Percentiles rank a stretch among this genome's conserved stretches.
Conservation (phyloP, 352 stramenopile genomes). For the Phytophthora hybrid region DNA sequence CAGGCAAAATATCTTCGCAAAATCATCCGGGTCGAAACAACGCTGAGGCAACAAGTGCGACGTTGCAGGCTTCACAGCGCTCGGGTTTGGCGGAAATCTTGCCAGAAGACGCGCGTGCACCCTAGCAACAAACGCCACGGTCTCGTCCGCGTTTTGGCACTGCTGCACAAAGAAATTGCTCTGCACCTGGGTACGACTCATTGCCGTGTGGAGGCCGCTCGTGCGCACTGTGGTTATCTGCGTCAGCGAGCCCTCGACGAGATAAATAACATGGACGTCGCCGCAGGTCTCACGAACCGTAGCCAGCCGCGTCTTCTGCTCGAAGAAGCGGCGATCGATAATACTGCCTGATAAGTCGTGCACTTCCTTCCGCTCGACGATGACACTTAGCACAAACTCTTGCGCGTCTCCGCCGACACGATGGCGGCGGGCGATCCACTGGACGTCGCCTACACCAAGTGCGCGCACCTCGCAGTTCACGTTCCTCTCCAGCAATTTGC, state of each 20-base stretch:
- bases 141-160: conserved; percentile 80
- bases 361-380: conserved; percentile 88
- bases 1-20: conserved; percentile 53
- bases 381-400: conserved; percentile 85
- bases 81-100: conserved; percentile 50
- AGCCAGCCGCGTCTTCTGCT: conserved; percentile 79
- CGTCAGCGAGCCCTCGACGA: conserved; percentile 82
- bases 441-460: conserved; percentile 80
- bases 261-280: conserved; percentile 83
- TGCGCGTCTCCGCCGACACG: conserved; percentile 43
- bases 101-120: conserved; percentile 72
- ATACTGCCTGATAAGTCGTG: conserved; percentile 85
- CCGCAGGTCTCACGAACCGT: conserved; percentile 56
- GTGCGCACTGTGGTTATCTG: conserved; percentile 75
- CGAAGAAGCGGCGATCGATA: conserved; percentile 80
- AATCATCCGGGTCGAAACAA: conserved; percentile 14
- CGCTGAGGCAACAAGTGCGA: conserved; percentile 29
- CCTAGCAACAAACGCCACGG: conserved; percentile 71
- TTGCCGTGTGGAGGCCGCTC: conserved; percentile 68
- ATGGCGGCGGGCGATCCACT: conserved; percentile 75
- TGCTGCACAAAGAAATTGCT: conserved; percentile 88
- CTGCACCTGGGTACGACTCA: conserved; percentile 83
- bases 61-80: not conserved
- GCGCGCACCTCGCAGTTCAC: conserved; percentile 86
- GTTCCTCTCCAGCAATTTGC: conserved; percentile 78